Evolutionary conservation across 2,329 filamentous ascomycete species (phyloP).

Genomic region (Penicillium verrucosum): DNA sequence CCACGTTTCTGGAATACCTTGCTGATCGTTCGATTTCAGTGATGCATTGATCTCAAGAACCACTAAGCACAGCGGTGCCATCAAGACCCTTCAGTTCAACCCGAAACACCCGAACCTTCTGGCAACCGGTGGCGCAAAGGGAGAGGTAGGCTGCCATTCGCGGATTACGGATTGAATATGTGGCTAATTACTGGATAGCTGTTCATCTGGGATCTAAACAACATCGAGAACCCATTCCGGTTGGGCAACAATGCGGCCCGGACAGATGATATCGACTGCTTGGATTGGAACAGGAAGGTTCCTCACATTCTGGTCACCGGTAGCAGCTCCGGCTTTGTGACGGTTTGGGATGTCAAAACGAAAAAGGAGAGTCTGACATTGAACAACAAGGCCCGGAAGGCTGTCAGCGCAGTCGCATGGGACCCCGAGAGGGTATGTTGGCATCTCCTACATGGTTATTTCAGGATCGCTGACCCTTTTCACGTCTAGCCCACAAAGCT

Average conservation of each 20-base stretch:
- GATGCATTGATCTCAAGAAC: slow-evolving; percentile 84
- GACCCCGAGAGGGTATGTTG: slow-evolving; percentile 73
- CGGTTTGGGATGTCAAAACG: slow-evolving; percentile 96
- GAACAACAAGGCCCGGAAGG: slow-evolving; percentile 83
- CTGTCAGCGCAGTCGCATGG: slow-evolving; percentile 94
- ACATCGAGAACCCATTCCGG: slow-evolving; percentile 81
- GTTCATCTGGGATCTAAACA: slow-evolving; percentile 91
- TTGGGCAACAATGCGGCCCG: slow-evolving; percentile 83
- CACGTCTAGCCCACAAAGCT: slow-evolving; percentile 70
- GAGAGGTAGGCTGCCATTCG: slow-evolving; percentile 52
- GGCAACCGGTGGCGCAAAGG: slow-evolving; percentile 88
- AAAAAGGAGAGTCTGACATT: slow-evolving; percentile 96
- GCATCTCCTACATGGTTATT: background rate
- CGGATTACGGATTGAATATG: background rate
- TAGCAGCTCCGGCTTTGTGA: slow-evolving; percentile 89
- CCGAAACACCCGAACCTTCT: slow-evolving; percentile 85
- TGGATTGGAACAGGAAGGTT: slow-evolving; percentile 98
- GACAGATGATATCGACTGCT: slow-evolving; percentile 89
- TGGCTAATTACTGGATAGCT: slow-evolving; percentile 46
- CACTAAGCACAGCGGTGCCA: slow-evolving; percentile 84
- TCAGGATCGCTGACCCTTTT: slow-evolving; percentile 14
- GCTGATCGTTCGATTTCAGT: slow-evolving; percentile 31
- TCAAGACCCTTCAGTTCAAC: slow-evolving; percentile 97
- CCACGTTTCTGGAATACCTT: background rate
- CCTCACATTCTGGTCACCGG: slow-evolving; percentile 94